Evolutionary conservation across 2,329 filamentous ascomycete species (phyloP), one percentile per base, ranked within the genome.

Genomic region (Cladophialophora chaetospira): DNA sequence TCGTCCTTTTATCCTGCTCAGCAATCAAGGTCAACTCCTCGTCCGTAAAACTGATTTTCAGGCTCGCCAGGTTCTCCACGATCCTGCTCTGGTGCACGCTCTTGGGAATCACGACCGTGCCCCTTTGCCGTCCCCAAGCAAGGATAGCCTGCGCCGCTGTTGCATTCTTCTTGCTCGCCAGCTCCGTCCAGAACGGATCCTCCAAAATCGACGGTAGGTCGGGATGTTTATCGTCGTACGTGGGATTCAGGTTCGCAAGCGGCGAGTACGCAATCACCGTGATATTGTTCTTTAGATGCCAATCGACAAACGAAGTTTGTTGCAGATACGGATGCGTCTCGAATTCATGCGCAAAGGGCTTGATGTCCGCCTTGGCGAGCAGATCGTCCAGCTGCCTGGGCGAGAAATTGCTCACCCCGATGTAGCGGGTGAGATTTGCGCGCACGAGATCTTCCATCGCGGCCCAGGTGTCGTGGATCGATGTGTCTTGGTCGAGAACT

Each of bases 321-420:
- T 71, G 72, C 21, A 72, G 66, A 55, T 70, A 73, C n/a, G 72
- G 72, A 53, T 75, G 72, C 2, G 70, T 57, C 58, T 75, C 72
- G 43, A 74, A 67, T 55, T 73, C 68, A 43, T 72, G 70, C 46
- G 73, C 66, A 26, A 61, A 62, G n/a, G 68, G 68, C 21, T 54
- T 48, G 38, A 67, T 63, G 3, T 52, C 63, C 55, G 65, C 65
- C 9, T 33, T 29, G 13, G 51, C 51, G 3, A 63, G 56, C 19
- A 72, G 58, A 15, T 64, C 43, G 42, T 71, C 67, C 13, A 72
- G 62, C 31, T 70, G 42, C 53, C 62, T 38, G 54, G 65, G 47
- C 40, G 63, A 63, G 62, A 73, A 63, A 70, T 73, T 91, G 63
- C 84, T 87, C 5, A 92, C 84, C 26, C 89, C 88, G 64, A 92